These are phyloP conservation scores for Iodosphaeria phyllophila DNA, from an alignment of 2,329 filamentous ascomycete genomes.

Conservation along the genomic window DNA sequence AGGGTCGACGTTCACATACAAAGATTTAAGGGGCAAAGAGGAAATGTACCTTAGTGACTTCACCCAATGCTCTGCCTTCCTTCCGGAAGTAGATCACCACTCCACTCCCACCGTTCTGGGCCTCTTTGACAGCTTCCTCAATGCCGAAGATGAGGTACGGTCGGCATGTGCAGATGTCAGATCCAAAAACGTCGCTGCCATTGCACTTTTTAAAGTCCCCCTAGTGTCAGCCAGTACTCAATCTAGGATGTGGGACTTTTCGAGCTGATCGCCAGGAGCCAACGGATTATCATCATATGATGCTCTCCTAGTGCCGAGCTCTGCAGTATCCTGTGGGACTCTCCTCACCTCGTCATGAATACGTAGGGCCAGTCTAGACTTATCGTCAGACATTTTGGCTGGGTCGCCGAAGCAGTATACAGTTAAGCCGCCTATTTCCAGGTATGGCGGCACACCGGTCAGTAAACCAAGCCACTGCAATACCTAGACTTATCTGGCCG, in stretches of 20 bases:
- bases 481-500: no score
- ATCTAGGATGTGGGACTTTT: background rate
- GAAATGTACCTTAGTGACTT: constrained; percentile 67
- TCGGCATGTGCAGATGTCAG: constrained; percentile 91
- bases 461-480: no score
- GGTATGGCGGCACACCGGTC: constrained; percentile 5
- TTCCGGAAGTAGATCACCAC: constrained; percentile 99
- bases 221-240: background rate
- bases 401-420: constrained; percentile 96
- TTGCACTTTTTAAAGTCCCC: constrained; percentile 42
- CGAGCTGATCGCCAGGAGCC: background rate
- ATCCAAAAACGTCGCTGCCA: constrained; percentile 92
- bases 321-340: no score
- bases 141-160: constrained; percentile 96
- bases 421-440: constrained; percentile 74
- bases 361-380: constrained; percentile 61
- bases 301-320: background rate
- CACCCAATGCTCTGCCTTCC: constrained; percentile 82
- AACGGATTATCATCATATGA: constrained; percentile 3
- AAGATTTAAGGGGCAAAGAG: no score
- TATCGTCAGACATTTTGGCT: constrained; percentile 79
- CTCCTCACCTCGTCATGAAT: constrained; percentile 46
- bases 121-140: constrained; percentile 92
- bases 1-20: no score
- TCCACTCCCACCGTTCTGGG: constrained; percentile 80